phyloP scores from a whole-genome alignment of 2,329 filamentous ascomycete genomes.

The Aspergillus sp. region DNA sequence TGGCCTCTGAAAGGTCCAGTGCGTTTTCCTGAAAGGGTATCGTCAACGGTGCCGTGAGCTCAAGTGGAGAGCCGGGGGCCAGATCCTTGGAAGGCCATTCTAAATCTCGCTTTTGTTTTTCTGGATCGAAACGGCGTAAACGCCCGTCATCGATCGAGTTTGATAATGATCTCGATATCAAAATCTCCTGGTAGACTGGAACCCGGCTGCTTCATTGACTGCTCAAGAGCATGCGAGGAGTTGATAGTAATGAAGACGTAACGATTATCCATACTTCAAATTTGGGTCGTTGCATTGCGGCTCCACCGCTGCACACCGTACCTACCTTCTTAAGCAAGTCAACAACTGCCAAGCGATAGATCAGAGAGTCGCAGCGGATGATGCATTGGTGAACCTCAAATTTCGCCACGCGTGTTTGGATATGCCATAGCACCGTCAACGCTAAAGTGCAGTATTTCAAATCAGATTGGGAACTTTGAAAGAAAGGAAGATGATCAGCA shows the following conservation, averaged over 20 bases:
- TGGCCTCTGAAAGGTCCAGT: background rate
- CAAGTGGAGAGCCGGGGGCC: background rate
- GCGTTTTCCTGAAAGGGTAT: slow-evolving; percentile 15
- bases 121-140: slow-evolving; percentile 6
- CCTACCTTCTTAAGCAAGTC: background rate
- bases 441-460: slow-evolving; percentile 13
- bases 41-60: background rate
- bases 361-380: background rate
- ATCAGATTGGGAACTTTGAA: slow-evolving; percentile 5
- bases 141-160: slow-evolving; percentile 3
- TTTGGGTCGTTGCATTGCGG: background rate
- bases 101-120: background rate
- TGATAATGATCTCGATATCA: background rate
- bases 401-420: background rate
- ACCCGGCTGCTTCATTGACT: no score
- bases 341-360: background rate
- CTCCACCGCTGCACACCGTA: background rate
- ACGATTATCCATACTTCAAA: slow-evolving; percentile 1
- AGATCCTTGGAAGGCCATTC: background rate
- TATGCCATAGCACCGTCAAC: background rate
- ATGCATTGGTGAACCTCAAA: background rate
- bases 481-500: slow-evolving; percentile 9
- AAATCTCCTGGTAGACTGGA: background rate
- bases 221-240: no score
- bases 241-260: background rate